phyloP scores from a whole-genome alignment of 495 filamentous ascomycete genomes.

The Cudoniella acicularis region DNA sequence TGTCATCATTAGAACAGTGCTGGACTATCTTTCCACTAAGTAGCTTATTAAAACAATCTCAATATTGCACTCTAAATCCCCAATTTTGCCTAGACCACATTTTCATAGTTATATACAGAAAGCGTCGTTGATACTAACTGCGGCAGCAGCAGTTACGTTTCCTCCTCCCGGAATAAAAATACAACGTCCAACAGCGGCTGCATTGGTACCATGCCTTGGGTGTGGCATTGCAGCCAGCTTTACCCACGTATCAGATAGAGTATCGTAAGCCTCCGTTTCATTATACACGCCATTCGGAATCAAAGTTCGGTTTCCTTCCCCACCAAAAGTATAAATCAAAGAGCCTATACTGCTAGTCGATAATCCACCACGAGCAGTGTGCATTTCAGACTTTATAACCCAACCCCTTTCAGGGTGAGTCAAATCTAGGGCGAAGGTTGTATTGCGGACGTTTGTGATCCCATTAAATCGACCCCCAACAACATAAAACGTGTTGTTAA shows the following conservation, averaged over 20 bases:
- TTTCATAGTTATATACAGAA: not conserved
- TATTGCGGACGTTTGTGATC: not conserved
- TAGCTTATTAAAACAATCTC: too few relatives aligned
- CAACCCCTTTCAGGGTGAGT: not conserved
- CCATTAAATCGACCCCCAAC: slow-evolving; percentile 21
- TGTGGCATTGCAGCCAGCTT: not conserved
- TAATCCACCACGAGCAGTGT: not conserved
- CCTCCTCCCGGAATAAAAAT: not conserved
- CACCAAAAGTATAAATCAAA: not conserved
- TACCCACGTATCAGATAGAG: not conserved
- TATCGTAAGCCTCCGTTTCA: not conserved
- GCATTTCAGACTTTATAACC: not conserved
- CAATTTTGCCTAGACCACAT: too few relatives aligned
- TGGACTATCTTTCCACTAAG: too few relatives aligned
- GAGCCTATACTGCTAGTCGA: not conserved
- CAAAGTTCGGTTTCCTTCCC: not conserved
- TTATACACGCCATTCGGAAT: not conserved
- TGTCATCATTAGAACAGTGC: too few relatives aligned
- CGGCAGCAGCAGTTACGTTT: not conserved
- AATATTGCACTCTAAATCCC: too few relatives aligned
- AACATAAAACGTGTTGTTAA: slow-evolving; percentile 33
- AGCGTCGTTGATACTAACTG: not conserved
- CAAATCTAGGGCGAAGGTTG: not conserved
- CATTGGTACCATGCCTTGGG: not conserved
- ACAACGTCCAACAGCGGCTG: not conserved